phyloP scores from a whole-genome alignment of 371 early-diverging fungal genomes.

The Mucor mucedo region DNA sequence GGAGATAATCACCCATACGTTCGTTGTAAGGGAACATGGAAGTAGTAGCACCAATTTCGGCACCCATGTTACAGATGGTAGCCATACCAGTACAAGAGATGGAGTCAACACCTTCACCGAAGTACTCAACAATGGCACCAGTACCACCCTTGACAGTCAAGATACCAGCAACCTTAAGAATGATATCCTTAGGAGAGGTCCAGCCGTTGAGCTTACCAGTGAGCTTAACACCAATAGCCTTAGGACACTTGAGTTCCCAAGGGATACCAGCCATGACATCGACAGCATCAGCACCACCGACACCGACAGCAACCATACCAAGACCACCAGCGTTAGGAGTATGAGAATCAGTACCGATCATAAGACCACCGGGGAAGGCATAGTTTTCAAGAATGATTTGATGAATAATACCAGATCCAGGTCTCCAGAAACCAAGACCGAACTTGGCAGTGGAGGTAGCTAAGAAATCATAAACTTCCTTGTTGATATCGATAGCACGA shows the following conservation, averaged over 20 bases:
- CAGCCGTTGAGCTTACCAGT: conserved; percentile 90
- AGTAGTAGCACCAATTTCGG: conserved; percentile 96
- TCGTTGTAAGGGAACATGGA: conserved; percentile 92
- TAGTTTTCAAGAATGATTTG: conserved; percentile 98
- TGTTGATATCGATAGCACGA: conserved; percentile 87
- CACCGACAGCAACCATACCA: conserved; percentile 95
- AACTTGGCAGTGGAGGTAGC: conserved; percentile 89
- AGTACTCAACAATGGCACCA: conserved; percentile 94
- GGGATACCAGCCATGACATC: conserved; percentile 98
- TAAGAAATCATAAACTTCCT: conserved; percentile 96
- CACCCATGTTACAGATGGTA: conserved; percentile 98
- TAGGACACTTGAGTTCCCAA: conserved; percentile 97
- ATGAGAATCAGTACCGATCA: conserved; percentile 96
- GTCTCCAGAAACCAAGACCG: conserved; percentile 96
- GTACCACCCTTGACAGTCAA: conserved; percentile 94
- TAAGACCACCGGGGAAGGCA: conserved; percentile 96
- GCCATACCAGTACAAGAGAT: conserved; percentile 97
- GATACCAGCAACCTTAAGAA: conserved; percentile 91
- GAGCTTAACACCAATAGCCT: conserved; percentile 89
- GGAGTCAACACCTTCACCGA: conserved; percentile 91
- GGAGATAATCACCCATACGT: conserved; percentile 86
- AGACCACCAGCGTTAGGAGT: conserved; percentile 94
- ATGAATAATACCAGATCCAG: conserved; percentile 98
- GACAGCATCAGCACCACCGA: conserved; percentile 97
- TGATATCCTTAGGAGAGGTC: conserved; percentile 93